phyloP scores from a whole-genome alignment of 2,329 filamentous ascomycete species.

The Colletotrichum sp. region DNA sequence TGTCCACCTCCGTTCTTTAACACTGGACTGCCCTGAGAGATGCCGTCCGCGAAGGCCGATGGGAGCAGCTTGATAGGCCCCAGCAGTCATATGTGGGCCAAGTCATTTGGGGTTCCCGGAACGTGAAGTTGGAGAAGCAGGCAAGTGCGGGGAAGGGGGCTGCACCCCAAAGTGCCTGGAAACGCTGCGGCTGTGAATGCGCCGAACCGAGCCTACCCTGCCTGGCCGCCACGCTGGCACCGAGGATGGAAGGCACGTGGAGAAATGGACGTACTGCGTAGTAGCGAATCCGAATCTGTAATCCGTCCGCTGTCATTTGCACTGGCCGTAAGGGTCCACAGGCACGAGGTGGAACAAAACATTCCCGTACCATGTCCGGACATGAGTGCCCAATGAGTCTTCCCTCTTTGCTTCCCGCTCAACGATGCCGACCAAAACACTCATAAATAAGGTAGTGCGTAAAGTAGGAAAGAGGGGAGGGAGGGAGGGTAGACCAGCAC shows the following conservation, averaged over 20 bases:
- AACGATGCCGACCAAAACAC: not conserved
- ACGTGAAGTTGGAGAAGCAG: constrained; percentile 9
- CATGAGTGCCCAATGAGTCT: not conserved
- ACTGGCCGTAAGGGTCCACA: not conserved
- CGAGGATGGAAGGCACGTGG: not conserved
- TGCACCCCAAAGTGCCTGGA: not conserved
- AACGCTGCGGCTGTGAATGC: not conserved
- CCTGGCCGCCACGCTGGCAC: not conserved
- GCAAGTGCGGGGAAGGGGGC: constrained; percentile 12
- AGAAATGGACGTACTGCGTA: not conserved
- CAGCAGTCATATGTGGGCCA: not conserved
- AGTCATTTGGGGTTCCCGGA: not conserved
- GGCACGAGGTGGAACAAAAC: not conserved
- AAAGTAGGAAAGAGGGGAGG: no score
- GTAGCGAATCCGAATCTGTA: not conserved
- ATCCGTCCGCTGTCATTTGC: not conserved
- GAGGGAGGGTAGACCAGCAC: not conserved
- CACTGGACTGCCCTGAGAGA: not conserved
- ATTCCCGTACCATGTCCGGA: not conserved
- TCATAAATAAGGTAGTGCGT: not conserved
- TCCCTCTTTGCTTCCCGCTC: not conserved
- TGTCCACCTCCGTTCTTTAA: not conserved
- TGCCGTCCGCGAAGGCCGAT: not conserved
- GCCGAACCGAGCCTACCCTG: not conserved
- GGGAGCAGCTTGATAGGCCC: not conserved